Evolutionary conservation across 129 eudicot genomes (phyloP).

Genomic region (Saussurea involucrata): DNA sequence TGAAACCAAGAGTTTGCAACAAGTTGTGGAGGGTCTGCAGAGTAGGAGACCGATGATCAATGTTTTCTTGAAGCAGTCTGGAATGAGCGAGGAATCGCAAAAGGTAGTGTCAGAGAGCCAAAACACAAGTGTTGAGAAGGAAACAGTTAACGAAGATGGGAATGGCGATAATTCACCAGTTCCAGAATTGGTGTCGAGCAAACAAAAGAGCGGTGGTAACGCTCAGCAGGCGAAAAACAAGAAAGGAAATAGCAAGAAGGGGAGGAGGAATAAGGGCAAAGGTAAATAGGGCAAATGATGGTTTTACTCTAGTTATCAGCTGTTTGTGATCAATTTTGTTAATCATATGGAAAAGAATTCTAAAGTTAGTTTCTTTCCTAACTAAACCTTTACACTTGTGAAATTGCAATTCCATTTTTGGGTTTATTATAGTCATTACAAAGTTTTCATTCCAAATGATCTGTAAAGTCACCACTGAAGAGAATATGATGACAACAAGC

Average conservation of each 20-base stretch:
- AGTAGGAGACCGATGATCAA: constrained; percentile 11
- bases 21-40: constrained; percentile 8
- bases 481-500: no score
- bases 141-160: background rate
- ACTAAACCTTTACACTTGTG: background rate
- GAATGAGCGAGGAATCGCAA: background rate
- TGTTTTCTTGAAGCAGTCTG: constrained; percentile 1
- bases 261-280: background rate
- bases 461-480: no score
- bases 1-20: background rate
- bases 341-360: no score
- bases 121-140: background rate
- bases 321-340: no score
- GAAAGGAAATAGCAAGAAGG: background rate
- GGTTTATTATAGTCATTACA: background rate
- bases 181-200: background rate
- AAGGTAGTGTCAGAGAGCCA: background rate
- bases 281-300: no score
- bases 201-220: background rate
- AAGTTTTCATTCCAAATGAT: background rate
- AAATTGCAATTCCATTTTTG: background rate
- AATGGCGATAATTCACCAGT: background rate
- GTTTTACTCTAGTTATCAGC: no score
- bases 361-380: no score
- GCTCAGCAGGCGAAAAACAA: background rate